These are phyloP conservation scores for Eucommia ulmoides DNA, from an alignment of 257 asterid genomes.

Conservation along the genomic window DNA sequence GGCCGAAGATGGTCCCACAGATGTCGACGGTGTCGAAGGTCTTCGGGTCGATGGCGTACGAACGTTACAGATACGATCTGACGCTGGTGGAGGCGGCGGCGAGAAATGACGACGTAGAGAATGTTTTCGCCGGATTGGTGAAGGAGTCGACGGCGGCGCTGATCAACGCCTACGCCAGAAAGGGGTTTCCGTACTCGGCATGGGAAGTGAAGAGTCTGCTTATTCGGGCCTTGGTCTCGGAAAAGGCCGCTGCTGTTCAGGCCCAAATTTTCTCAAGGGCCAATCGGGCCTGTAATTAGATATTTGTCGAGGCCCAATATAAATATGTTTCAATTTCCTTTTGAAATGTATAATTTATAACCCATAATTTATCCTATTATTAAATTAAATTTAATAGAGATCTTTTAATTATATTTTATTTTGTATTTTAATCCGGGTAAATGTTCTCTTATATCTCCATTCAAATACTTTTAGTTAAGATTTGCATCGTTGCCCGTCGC, in stretches of 20 bases:
- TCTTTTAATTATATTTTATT: too few relatives aligned
- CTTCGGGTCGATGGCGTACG: constrained; percentile 67
- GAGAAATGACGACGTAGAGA: constrained; percentile 29
- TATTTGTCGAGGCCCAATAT: too few relatives aligned
- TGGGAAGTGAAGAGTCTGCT: constrained; percentile 87
- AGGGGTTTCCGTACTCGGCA: constrained; percentile 57
- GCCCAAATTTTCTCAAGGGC: constrained; percentile 47
- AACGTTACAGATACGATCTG: constrained; percentile 49
- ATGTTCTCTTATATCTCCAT: too few relatives aligned
- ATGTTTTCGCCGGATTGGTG: constrained; percentile 34
- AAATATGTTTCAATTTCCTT: too few relatives aligned
- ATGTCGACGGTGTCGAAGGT: constrained; percentile 60
- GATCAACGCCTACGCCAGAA: constrained; percentile 65
- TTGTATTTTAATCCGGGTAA: too few relatives aligned
- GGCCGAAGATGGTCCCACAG: constrained; percentile 86
- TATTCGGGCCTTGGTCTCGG: constrained; percentile 61
- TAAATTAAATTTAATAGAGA: too few relatives aligned
- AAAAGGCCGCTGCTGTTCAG: constrained; percentile 46
- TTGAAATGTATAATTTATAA: too few relatives aligned
- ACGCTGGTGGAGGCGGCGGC: constrained; percentile 62
- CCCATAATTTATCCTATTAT: too few relatives aligned
- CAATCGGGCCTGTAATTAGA: constrained; percentile 46
- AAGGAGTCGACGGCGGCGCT: constrained; percentile 85
- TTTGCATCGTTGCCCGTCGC: too few relatives aligned
- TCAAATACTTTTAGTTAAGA: too few relatives aligned